These are phyloP conservation scores for Epichloe brachyelytri DNA, from an alignment of 2,329 filamentous ascomycete species.

Conservation along the genomic window DNA sequence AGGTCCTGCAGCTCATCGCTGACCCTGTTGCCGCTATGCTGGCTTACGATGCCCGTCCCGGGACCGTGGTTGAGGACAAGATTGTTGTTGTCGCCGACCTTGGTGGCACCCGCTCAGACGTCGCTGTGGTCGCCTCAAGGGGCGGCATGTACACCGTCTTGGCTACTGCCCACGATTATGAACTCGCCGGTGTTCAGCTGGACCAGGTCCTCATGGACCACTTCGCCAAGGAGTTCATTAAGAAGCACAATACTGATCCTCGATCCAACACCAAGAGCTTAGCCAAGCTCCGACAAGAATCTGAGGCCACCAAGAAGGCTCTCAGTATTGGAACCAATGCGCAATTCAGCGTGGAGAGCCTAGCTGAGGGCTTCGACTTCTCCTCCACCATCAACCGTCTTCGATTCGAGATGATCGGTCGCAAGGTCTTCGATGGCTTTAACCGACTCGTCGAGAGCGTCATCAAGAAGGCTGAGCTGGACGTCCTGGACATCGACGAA, in stretches of 20 bases:
- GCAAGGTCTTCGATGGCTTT: slow-evolving; percentile 81
- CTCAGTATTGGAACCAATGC: slow-evolving; percentile 80
- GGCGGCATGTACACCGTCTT: slow-evolving; percentile 95
- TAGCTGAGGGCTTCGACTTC: slow-evolving; percentile 84
- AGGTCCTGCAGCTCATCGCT: slow-evolving; percentile 83
- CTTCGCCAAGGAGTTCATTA: slow-evolving; percentile 97
- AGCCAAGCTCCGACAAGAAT: slow-evolving; percentile 85
- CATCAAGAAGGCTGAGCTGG: slow-evolving; percentile 83
- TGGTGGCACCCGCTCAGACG: slow-evolving; percentile 84
- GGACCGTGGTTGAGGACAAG: slow-evolving; percentile 68
- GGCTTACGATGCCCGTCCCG: slow-evolving; percentile 79
- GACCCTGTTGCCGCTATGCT: slow-evolving; percentile 83
- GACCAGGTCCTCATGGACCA: slow-evolving; percentile 90
- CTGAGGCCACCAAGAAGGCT: slow-evolving; percentile 84
- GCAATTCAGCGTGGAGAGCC: slow-evolving; percentile 82
- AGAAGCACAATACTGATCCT: slow-evolving; percentile 88
- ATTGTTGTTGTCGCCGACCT: slow-evolving; percentile 83
- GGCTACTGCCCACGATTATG: slow-evolving; percentile 89
- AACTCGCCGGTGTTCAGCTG: slow-evolving; percentile 72
- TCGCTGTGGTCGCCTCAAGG: slow-evolving; percentile 78
- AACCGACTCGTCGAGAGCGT: slow-evolving; percentile 72
- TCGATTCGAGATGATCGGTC: slow-evolving; percentile 78
- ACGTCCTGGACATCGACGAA: slow-evolving; percentile 87
- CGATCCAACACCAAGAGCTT: slow-evolving; percentile 67
- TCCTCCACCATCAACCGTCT: slow-evolving; percentile 83